Evolutionary conservation across 2,329 filamentous ascomycete species (phyloP).

Genomic region (Fusarium tuaranense): DNA sequence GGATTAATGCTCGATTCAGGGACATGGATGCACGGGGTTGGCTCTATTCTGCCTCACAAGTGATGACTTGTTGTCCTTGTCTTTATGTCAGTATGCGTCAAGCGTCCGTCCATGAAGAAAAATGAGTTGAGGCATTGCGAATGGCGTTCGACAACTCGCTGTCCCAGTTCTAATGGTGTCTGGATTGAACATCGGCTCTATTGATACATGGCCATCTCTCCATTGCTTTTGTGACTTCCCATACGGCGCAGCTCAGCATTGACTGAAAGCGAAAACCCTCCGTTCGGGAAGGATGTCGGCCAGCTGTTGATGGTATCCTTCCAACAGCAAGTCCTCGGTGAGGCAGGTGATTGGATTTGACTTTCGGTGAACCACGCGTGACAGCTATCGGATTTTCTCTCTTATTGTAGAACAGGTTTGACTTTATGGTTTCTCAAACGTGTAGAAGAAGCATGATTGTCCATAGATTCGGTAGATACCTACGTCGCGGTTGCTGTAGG

Average conservation of each 20-base stretch:
- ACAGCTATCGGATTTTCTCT: neutral
- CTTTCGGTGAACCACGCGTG: neutral
- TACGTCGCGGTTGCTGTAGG: neutral
- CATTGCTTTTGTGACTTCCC: no score
- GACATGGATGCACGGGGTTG: slow-evolving; percentile 10
- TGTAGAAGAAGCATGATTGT: neutral
- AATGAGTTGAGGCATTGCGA: neutral
- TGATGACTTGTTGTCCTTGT: neutral
- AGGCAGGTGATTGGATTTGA: neutral
- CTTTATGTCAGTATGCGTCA: neutral
- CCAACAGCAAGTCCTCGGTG: neutral
- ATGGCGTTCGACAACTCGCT: neutral
- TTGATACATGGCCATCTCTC: neutral
- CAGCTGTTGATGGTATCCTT: neutral
- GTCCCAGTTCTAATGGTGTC: neutral
- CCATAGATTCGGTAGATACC: neutral
- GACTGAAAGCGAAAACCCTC: neutral
- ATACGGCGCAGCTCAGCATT: neutral
- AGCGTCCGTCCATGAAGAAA: neutral
- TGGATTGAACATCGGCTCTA: neutral
- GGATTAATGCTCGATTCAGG: slow-evolving; percentile 3
- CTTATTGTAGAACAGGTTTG: neutral
- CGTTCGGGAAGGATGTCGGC: neutral
- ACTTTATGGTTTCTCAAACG: neutral
- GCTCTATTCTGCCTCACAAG: slow-evolving; percentile 1